These are phyloP conservation scores for Uronychia binucleata DNA, from an alignment of 73 alveolate genomes.

Conservation along the genomic window DNA sequence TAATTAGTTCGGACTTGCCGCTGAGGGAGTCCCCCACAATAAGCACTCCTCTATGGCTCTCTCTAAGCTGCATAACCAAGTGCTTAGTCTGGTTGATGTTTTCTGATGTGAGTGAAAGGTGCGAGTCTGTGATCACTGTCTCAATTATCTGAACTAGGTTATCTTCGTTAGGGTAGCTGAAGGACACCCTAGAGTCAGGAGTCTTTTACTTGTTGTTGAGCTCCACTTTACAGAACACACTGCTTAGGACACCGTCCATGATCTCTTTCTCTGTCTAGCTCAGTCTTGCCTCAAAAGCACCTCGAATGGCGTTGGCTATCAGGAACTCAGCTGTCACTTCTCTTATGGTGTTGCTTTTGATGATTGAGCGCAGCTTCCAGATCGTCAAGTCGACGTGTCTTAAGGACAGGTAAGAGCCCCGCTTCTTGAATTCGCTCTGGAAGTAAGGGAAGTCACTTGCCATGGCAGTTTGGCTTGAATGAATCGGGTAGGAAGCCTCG, in stretches of 20 bases:
- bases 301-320: slow-evolving; percentile 26
- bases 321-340: slow-evolving; percentile 30
- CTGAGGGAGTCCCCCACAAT: slow-evolving; percentile 25
- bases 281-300: slow-evolving; percentile 14
- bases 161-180: slow-evolving; percentile 20
- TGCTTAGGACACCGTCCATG: slow-evolving; percentile 12
- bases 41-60: slow-evolving; percentile 4
- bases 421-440: neutral
- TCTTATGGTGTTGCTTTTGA: slow-evolving; percentile 7
- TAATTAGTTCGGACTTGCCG: slow-evolving; percentile 37
- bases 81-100: slow-evolving; percentile 1
- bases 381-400: slow-evolving; percentile 17
- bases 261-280: slow-evolving; percentile 9
- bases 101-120: slow-evolving; percentile 4
- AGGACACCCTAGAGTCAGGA: slow-evolving; percentile 14
- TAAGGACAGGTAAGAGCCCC: neutral
- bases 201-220: neutral
- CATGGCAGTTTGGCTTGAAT: neutral
- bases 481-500: neutral
- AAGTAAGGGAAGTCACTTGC: no score
- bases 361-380: slow-evolving; percentile 6
- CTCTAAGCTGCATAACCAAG: neutral
- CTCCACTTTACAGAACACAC: slow-evolving; percentile 8
- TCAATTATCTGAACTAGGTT: slow-evolving; percentile 13
- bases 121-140: neutral